A percentile compares a stretch with the other conserved stretches of the same genome.
Conservation (phyloP, 805 yeast species). For the Naumovozyma dairenensis region DNA sequence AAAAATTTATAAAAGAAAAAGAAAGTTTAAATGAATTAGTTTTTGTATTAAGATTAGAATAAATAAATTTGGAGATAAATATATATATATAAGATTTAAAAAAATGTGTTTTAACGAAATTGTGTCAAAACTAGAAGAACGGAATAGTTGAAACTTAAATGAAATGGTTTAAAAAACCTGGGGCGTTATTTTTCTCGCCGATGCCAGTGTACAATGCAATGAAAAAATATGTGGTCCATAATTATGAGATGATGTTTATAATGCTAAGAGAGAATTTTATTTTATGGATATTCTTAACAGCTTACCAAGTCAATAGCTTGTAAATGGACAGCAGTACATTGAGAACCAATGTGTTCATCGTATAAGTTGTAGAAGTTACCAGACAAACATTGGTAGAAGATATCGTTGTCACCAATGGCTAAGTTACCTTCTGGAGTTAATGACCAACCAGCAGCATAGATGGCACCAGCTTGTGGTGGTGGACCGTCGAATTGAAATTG, state of each 20-base stretch:
- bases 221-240: neutral
- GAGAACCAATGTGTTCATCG: conserved; percentile 49
- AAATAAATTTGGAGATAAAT: neutral
- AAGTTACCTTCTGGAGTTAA: conserved; percentile 45
- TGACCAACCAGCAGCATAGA: conserved; percentile 63
- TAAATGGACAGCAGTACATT: conserved; percentile 55
- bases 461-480: conserved; percentile 74
- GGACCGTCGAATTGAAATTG: conserved; percentile 85
- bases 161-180: neutral
- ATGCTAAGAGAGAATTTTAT: neutral
- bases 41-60: neutral
- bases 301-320: conserved; percentile 46
- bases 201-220: conserved; percentile 2
- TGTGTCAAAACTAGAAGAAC: conserved; percentile 1
- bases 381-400: conserved; percentile 64
- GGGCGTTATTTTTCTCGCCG: neutral
- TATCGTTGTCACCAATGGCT: conserved; percentile 52
- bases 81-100: neutral
- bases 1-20: neutral
- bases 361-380: conserved; percentile 74
- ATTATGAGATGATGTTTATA: neutral
- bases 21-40: neutral
- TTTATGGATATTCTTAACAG: conserved; percentile 31
- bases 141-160: neutral
- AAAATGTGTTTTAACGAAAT: too few species aligned